phyloP scores from a whole-genome alignment of 495 filamentous ascomycete genomes.

The Extremus antarcticus region DNA sequence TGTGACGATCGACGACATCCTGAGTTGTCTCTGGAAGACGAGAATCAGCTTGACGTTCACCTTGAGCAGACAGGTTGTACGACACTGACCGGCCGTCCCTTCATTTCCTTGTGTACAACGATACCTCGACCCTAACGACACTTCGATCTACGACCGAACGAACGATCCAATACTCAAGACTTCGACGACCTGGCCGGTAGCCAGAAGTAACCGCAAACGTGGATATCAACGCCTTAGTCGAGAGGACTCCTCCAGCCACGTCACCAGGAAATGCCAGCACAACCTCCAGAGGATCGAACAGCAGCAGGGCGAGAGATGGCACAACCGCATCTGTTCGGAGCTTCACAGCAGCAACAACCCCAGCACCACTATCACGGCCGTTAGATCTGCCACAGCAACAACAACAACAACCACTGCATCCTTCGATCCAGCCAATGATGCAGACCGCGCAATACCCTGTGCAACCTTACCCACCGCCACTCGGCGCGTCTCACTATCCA shows the following conservation, averaged over 20 bases:
- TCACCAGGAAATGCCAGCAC: slow-evolving; percentile 20
- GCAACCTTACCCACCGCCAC: slow-evolving; percentile 1
- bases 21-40: too few species aligned
- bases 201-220: slow-evolving; percentile 44
- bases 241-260: slow-evolving; percentile 13
- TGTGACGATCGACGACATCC: too few species aligned
- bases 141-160: not conserved
- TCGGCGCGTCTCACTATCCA: not conserved
- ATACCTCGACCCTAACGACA: too few species aligned
- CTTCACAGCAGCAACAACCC: slow-evolving; percentile 7
- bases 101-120: too few species aligned
- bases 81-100: too few species aligned
- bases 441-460: slow-evolving; percentile 12
- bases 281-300: slow-evolving; percentile 11
- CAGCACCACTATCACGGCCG: slow-evolving; percentile 5
- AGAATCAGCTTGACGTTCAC: too few species aligned
- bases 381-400: not conserved
- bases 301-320: slow-evolving; percentile 7
- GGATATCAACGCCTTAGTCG: slow-evolving; percentile 22
- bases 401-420: not conserved
- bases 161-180: too few species aligned
- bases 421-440: slow-evolving; percentile 16
- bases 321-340: not conserved
- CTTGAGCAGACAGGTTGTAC: too few species aligned
- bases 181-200: not conserved